Evolutionary conservation across 192 early-diverging fungal species (phyloP), one percentile per base, ranked within the genome.

Genomic region (Gigaspora rosea): DNA sequence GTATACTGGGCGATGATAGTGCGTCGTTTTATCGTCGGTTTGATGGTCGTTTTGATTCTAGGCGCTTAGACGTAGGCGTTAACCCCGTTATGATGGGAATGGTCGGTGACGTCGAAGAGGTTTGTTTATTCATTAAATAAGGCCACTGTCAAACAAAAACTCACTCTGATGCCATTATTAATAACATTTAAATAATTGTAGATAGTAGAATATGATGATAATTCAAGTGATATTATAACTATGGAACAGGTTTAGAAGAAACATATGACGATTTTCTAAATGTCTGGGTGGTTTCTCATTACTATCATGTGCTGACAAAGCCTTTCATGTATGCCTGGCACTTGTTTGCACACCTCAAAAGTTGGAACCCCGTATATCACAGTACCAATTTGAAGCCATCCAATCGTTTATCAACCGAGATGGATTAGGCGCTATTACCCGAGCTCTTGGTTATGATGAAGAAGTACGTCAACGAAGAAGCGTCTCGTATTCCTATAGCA

Each of bases 11-110:
- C 20, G 78, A 79, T 47, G 71, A 79, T 33, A 52, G 54, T 32
- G 78, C 78, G 8, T 9, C 78, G 16, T 79, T 79, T 79, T 79
- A 79, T 74, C 63, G 71, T 49, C 33, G 70, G 49, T 79, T 79
- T 67, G 71, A 79, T 79, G 61, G 72, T 46, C 20, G 70, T 32
- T 56, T 36, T n/a, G 78, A 79, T 75, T 35, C 51, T 67, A 52
- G 75, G 32, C 47, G 75, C n/a, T 27, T 67, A 76, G 75, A 67
- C 12, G 75, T 76, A 18, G 73, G 73, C 49, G 41, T 63, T 15
- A 74, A 62, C 41, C 18, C 57, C 20, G 69, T 62, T 16, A 68
- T 49, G 59, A 50, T 76, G 41, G 64, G 59, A 51, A 75, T 75
- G n/a, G 48, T 71, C 22, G 69, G 58, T 56, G 50, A 72, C n/a